Base-by-base conservation (phyloP, 257 asterid species). In the Nyctanthes arbortristis region DNA sequence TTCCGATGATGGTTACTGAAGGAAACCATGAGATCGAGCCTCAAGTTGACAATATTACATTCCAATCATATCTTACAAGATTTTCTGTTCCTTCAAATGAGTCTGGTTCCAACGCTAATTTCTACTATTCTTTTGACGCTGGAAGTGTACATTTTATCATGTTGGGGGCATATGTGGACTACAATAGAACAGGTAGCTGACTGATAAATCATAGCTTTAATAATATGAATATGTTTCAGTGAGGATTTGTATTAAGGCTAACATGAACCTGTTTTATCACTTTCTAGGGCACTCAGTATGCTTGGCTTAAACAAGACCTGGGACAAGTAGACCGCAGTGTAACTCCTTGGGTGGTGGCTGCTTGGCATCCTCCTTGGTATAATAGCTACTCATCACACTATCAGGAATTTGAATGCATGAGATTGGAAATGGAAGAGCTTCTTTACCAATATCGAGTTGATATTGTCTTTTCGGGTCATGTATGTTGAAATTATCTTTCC, bases 311-410 rank as follows among this genome's bases (percentile, higher is more conserved):
- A 77, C 65, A 80, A 60, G 96, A 92, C 76, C 85, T 90, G 35
- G 20, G 68, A 67, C 84, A 77, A 35, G 78, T 90, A 8, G 80
- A 88, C 61, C 85, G 91, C 8, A 68, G 73, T 32, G 61, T 57
- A 28, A 86, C 96, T 24, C 96, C 97, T 3, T 92, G 98, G 98
- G 76, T 92, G 36, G 88, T 86, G 5, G 93, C 91, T 31, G 74
- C 95, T 6, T 90, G 95, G 96, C 97, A 92, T 78, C 74, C 98
- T 29, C 98, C 98, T 4, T 90, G 97, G 98, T 92, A 92, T 71
- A 90, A 85, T 32, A 92, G 93, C 82, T 92, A 88, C 78, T 80
- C 88, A 8, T 84, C 98, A 7, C 98, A 92, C 80, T 92, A 92
- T 61, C 94, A 83, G 66, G 98, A 92, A 79, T 85, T 85, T 43